Base-by-base conservation (phyloP, 148 eudicot species). In the Talinum fruticosum region DNA sequence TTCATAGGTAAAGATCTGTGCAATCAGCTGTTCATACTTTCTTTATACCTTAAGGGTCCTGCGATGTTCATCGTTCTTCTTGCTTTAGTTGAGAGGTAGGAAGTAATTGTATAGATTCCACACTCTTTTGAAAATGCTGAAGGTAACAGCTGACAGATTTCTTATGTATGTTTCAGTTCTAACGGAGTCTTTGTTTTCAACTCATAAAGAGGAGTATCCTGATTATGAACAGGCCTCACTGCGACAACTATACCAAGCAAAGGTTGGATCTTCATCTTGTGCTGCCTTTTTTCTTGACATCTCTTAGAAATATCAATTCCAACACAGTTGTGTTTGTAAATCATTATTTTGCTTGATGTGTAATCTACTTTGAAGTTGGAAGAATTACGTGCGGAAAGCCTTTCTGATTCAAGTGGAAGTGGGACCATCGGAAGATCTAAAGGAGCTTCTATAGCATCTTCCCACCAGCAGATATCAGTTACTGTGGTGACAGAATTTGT, bases 401-500 rank as follows among this genome's bases (percentile, higher is more conserved):
- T 80, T 59, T 82, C 92, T 28, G 96, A 96, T 72, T 73, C 88
- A 73, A 64, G 79, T 82, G 87, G 87, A 44, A 85, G 85, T 37
- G 99, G 98, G 73, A 82, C 89, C 45, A 96, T 93, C 81, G 98
- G 98, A 70, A 94, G 98, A 71, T 89, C 99, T n/a, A 93, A 89
- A 80, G 99, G 98, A 75, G 88, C 98, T 84, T 85, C 97, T 74
- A 79, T 93, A 77, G 65, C 93, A 75, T 85, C 97, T 84, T 87
- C 92, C 76, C 85, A 81, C 78, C 94, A 89, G 85, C 95, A 93
- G 83, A 96, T 96, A 81, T 93, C 98, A 76, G 99, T 96, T 74
- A 92, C 97, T 64, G 98, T 88, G 81, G 99, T 96, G 85, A 91
- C 98, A 34, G 99, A 96, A 81, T 96, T 96, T 88, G 97, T 96